Conservation (phyloP, 306 rosid species). For the Inga oerstediana region DNA sequence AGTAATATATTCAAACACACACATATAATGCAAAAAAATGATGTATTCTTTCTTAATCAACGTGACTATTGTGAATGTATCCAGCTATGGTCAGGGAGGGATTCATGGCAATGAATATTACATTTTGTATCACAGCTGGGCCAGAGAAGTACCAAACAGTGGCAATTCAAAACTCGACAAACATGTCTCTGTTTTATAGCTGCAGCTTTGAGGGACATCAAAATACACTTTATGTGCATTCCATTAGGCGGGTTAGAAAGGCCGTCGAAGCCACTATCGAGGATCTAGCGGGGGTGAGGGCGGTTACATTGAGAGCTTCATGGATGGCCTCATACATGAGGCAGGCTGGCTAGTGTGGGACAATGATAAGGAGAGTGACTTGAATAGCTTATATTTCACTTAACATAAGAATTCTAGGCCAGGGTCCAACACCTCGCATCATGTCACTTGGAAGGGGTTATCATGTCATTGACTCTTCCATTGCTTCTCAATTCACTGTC, state of each 20-base stretch:
- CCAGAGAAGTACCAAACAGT: too few species aligned
- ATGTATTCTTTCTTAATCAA: too few species aligned
- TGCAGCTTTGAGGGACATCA: slow-evolving; percentile 63
- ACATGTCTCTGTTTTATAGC: too few species aligned
- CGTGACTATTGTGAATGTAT: not conserved
- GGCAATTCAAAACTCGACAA: too few species aligned
- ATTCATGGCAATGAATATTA: too few species aligned
- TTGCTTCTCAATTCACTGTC: slow-evolving; percentile 63
- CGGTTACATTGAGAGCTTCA: slow-evolving; percentile 24
- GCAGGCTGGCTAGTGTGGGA: slow-evolving; percentile 72
- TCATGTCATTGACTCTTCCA: slow-evolving; percentile 55
- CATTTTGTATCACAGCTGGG: too few species aligned
- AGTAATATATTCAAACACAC: too few species aligned
- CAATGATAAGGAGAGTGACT: slow-evolving; percentile 41
- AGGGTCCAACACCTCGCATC: slow-evolving; percentile 49
- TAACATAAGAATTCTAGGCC: slow-evolving; percentile 65
- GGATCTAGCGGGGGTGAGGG: slow-evolving; percentile 29
- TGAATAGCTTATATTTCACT: slow-evolving; percentile 61
- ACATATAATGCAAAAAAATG: too few species aligned
- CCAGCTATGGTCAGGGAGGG: too few species aligned
- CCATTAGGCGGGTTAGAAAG: slow-evolving; percentile 57
- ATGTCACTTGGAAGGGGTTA: slow-evolving; percentile 60
- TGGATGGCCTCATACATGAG: slow-evolving; percentile 28
- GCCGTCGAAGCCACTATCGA: slow-evolving; percentile 73
- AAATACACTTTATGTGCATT: slow-evolving; percentile 68